Evolutionary conservation across 345 rosid genomes (phyloP), one percentile per base, ranked within the genome.

Genomic region (Theobroma cacao): DNA sequence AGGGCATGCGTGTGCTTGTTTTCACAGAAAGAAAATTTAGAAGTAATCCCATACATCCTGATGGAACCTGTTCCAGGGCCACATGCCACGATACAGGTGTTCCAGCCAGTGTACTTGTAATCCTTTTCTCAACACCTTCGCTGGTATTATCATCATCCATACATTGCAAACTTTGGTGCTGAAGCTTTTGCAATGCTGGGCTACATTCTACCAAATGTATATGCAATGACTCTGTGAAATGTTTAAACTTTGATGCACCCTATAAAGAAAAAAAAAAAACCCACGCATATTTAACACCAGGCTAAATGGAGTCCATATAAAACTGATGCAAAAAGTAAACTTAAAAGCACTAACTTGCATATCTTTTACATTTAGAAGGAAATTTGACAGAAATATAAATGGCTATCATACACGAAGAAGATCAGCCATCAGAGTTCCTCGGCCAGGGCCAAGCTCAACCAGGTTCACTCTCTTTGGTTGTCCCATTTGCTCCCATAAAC

Each of bases 401-500:
- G 6, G 28, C 74, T 72, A 13, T 18, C 94, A 84, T 88, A 94
- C 97, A 53, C 88, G 94, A 81, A 96, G 93, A 72, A 94, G 97
- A 86, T 92, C 99, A 4, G 86, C 95, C 97, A 96, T 91, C 52
- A 94, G 99, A 36, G 98, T 90, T 88, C 94, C 98, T 48, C 98
- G 83, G 28, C 98, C 99, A 43, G 98, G 98, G 80, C 99, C 99
- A 77, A 96, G 82, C 84, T 96, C 99, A 80, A 96, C 87, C 33
- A 94, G 89, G 92, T 90, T 94, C 50, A 92, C 94, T 74, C 75
- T 86, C 31, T 85, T 75, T 58, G 98, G 98, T 41, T 83, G 92
- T 76, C 94, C 97, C 98, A 96, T 92, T 83, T 92, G 92, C 90
- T 96, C 92, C 98, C 99, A 92, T 56, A 94, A 78, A 86, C 98